Conservation (phyloP, 2,329 filamentous ascomycete genomes). For the Teratosphaeria destructans region DNA sequence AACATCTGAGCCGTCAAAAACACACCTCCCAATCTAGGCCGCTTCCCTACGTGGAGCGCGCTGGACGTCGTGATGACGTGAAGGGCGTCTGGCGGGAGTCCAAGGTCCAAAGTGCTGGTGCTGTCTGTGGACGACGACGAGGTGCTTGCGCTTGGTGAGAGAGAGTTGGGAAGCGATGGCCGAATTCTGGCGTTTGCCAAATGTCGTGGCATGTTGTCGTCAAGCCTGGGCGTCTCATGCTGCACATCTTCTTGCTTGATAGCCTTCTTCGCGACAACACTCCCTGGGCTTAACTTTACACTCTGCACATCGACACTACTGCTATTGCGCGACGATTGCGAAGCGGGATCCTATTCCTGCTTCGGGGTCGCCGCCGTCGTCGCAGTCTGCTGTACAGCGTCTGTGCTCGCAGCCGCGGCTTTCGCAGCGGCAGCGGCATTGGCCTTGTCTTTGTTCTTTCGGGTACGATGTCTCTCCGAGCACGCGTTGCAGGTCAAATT, state of each 20-base stretch:
- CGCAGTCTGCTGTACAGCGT: background rate
- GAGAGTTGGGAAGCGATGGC: background rate
- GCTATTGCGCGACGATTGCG: background rate
- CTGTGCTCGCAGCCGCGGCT: background rate
- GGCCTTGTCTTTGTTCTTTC: slow-evolving; percentile 3
- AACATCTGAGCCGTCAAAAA: background rate
- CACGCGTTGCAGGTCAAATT: slow-evolving; percentile 8
- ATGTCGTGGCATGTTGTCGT: background rate
- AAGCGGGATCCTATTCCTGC: background rate
- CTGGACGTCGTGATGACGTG: background rate
- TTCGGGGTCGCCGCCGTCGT: background rate
- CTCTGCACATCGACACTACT: background rate
- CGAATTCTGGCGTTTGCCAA: background rate
- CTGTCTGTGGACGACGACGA: background rate
- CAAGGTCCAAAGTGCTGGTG: background rate
- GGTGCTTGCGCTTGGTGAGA: background rate
- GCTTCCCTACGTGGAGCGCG: background rate
- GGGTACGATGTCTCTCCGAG: slow-evolving; percentile 5
- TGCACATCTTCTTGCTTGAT: background rate
- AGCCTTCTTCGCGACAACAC: background rate
- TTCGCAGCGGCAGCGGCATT: slow-evolving; percentile 1
- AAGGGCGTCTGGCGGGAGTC: background rate
- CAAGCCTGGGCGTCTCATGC: background rate
- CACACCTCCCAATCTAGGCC: background rate
- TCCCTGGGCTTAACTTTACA: background rate